These are phyloP conservation scores for Suillus alpinus DNA, from an alignment of 768 basidiomycete genomes.

Conservation along the genomic window DNA sequence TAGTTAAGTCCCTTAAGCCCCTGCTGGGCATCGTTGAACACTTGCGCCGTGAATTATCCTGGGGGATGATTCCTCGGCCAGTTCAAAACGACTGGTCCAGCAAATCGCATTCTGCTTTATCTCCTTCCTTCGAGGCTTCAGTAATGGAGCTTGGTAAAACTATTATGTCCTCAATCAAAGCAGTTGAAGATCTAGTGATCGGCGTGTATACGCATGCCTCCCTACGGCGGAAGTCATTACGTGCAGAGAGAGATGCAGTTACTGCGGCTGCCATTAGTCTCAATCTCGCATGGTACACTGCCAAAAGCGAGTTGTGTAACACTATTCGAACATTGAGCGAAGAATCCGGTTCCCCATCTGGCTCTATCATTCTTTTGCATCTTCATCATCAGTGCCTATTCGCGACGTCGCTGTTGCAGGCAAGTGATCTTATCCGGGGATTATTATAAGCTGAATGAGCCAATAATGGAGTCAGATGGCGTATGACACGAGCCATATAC, in stretches of 20 bases:
- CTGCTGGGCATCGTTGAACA: constrained; percentile 44
- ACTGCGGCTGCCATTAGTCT: constrained; percentile 20
- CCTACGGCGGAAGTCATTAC: constrained; percentile 3
- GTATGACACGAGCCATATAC: constrained; percentile 35
- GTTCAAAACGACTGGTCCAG: not conserved
- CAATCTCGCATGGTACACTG: constrained; percentile 19
- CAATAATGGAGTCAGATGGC: constrained; percentile 35
- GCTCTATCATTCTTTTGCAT: constrained; percentile 23
- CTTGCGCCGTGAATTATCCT: constrained; percentile 42
- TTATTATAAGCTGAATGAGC: not conserved
- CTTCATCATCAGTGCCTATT: constrained; percentile 37
- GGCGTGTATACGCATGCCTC: constrained; percentile 23
- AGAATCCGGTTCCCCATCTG: not conserved
- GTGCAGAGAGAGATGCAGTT: constrained; percentile 14
- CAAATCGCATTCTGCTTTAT: constrained; percentile 4
- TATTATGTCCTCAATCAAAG: constrained; percentile 34
- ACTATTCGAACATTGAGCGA: constrained; percentile 10
- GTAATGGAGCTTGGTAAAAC: constrained; percentile 33
- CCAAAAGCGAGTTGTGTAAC: constrained; percentile 29
- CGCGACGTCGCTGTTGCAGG: constrained; percentile 45
- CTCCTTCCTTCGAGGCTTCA: constrained; percentile 24
- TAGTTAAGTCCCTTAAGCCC: constrained; percentile 42
- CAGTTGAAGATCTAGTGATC: constrained; percentile 32
- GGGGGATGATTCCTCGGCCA: constrained; percentile 32
- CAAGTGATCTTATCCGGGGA: constrained; percentile 12